A percentile compares a stretch with the other conserved stretches of the same genome.
Conservation (phyloP, 148 eudicot genomes). For the Cornus controversa region DNA sequence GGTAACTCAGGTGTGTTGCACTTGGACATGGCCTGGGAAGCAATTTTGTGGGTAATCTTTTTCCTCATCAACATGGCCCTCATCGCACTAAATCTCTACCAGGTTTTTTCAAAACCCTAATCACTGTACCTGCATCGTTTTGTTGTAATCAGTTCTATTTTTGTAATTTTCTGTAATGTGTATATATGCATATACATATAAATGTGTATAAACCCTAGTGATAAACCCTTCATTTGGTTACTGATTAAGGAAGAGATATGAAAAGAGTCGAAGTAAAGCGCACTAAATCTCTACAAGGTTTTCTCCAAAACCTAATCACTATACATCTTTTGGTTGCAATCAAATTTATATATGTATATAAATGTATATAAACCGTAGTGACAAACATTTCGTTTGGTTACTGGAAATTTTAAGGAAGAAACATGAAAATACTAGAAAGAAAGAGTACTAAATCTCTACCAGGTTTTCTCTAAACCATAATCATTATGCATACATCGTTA, state of each 20-base stretch:
- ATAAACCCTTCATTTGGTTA: not conserved
- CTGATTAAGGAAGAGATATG: too few species aligned
- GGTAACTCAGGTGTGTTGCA: not conserved
- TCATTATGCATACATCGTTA: too few species aligned
- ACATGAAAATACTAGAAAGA: not conserved
- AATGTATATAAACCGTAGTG: not conserved
- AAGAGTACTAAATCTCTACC: too few species aligned
- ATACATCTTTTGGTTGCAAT: not conserved
- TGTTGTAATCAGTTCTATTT: not conserved
- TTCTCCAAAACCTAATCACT: not conserved
- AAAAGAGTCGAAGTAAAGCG: not conserved
- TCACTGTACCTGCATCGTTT: not conserved
- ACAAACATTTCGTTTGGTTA: not conserved
- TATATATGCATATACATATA: not conserved
- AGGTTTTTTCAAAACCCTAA: slow-evolving; percentile 17
- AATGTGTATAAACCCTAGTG: not conserved
- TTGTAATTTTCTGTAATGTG: not conserved
- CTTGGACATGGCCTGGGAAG: slow-evolving; percentile 38
- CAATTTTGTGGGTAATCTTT: slow-evolving; percentile 29
- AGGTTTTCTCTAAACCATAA: too few species aligned
- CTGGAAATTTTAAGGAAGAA: not conserved
- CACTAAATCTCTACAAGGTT: slow-evolving; percentile 32
- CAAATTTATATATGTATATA: not conserved
- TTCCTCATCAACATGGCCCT: slow-evolving; percentile 28
- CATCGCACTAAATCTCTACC: slow-evolving; percentile 31